Conservation (phyloP, 2,329 filamentous ascomycete species). For the Alternaria sp. region DNA sequence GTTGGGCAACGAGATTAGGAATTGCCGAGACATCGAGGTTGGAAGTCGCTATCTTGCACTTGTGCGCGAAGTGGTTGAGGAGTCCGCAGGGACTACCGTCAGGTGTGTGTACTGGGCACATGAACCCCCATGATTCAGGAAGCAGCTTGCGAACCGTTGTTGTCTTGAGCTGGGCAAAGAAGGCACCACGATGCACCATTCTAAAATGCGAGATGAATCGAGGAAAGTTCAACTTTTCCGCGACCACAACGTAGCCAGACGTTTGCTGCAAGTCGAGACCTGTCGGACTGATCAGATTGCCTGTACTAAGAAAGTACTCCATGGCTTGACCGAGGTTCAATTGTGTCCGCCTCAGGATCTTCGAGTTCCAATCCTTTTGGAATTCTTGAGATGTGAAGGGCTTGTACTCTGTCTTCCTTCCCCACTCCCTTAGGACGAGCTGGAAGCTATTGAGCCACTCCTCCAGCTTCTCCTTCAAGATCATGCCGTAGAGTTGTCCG, state of each 20-base stretch:
- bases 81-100: conserved; percentile 95
- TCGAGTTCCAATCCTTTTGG: conserved; percentile 75
- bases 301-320: conserved; percentile 96
- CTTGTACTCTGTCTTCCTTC: conserved; percentile 59
- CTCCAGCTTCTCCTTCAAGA: conserved; percentile 92
- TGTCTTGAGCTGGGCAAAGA: conserved; percentile 97
- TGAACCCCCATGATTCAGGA: conserved; percentile 96
- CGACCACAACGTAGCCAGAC: conserved; percentile 94
- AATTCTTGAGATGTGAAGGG: conserved; percentile 80
- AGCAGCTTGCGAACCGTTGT: conserved; percentile 95
- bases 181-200: conserved; percentile 98
- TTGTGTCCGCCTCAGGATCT: conserved; percentile 81
- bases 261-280: conserved; percentile 94
- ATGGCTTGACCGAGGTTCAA: conserved; percentile 87
- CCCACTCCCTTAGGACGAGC: conserved; percentile 63
- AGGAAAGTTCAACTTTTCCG: conserved; percentile 91
- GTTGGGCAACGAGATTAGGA: conserved; percentile 75
- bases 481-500: conserved; percentile 92
- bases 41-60: conserved; percentile 86
- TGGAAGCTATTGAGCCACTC: conserved; percentile 80
- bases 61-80: conserved; percentile 93
- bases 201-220: conserved; percentile 99
- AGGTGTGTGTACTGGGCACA: conserved; percentile 93
- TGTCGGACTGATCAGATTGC: conserved; percentile 89
- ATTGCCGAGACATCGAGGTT: conserved; percentile 77